Base-by-base conservation (phyloP, 2,329 filamentous ascomycete species). In the Ophiostoma perfectum region DNA sequence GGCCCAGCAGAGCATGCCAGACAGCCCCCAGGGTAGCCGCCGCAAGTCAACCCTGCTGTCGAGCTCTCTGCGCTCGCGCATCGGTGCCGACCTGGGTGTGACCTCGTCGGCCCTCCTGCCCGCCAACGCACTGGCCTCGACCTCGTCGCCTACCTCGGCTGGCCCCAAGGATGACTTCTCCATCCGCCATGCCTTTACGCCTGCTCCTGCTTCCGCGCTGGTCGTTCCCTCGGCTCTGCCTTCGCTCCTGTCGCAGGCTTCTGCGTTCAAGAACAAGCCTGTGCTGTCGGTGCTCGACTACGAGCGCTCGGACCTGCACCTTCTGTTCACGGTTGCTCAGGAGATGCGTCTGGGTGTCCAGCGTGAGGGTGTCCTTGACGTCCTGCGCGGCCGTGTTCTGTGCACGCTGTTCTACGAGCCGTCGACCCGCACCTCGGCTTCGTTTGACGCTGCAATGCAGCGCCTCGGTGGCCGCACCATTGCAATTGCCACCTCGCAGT, bases 381-480 rank as follows among this genome's bases (percentile, higher is more conserved):
- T 96, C 68, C 87, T 99, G 71, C 91, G 90, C 74, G 93, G 93
- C 41, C 88, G 91, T 63, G 87, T 99, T 12, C 85, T 99, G 49
- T 92, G 90, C 80, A 95, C 92, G 2, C 88, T 99, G 81, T 99
- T 99, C 85, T 99, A 93, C 79, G 95, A 99, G 83, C 95, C 95
- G 1, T 98, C 94, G 0, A 99, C 95, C 2, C 87, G 95, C 67
- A 99, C 95, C 5, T 97, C 94, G 12, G 88, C 91, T 49, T 99
- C 95, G 3, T 99, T 99, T 75, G 95, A 99, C 76, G 91, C 94
- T 68, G 95, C 95, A 58, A 99, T 99, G 95, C 96, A 99, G 83
- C 90, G 96, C 66, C 89, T 99, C 5, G 95, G 95, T 73, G 95
- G 95, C 64, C 87, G 92, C 65, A 94, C 90, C 3, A 85, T 99